Percentiles rank a stretch among this genome's conserved stretches.
These are phyloP conservation scores for Trametes cingulata DNA, from an alignment of 768 basidiomycete genomes.

Conservation along the genomic window DNA sequence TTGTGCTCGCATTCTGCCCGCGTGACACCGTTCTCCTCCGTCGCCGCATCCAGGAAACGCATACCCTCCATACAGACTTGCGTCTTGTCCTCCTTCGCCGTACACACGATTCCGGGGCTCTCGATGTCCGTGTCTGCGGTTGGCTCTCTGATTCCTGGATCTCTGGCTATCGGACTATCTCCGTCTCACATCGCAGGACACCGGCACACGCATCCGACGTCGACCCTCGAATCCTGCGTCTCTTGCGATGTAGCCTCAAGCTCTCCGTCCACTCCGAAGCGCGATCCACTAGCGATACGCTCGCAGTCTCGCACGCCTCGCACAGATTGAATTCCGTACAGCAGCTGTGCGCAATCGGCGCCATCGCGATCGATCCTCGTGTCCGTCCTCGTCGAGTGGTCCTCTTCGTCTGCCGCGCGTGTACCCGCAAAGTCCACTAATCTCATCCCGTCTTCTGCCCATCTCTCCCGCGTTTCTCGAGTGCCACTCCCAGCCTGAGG, in stretches of 20 bases:
- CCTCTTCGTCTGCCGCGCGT: not conserved
- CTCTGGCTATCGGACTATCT: not conserved
- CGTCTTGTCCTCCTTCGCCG: not conserved
- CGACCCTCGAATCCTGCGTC: conserved; percentile 1
- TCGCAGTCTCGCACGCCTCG: not conserved
- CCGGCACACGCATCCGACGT: not conserved
- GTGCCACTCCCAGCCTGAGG: too few relatives aligned
- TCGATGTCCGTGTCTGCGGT: not conserved
- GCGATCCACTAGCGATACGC: not conserved
- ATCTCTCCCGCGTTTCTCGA: not conserved
- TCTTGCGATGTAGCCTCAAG: not conserved
- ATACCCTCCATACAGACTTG: not conserved
- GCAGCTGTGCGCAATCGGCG: not conserved
- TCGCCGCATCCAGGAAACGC: not conserved
- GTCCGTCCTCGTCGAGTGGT: not conserved
- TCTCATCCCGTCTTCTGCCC: not conserved
- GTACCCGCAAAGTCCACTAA: conserved; percentile 8
- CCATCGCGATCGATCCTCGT: conserved; percentile 21
- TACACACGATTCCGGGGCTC: not conserved
- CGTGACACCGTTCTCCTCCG: not conserved
- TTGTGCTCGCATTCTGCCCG: not conserved
- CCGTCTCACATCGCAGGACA: not conserved
- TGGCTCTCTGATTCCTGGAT: not conserved
- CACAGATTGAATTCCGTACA: not conserved
- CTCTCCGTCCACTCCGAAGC: not conserved